Evolutionary conservation across 1,284 basidiomycete species (phyloP), one percentile per base, ranked within the genome.

Genomic region (Ganoderma meredithae): DNA sequence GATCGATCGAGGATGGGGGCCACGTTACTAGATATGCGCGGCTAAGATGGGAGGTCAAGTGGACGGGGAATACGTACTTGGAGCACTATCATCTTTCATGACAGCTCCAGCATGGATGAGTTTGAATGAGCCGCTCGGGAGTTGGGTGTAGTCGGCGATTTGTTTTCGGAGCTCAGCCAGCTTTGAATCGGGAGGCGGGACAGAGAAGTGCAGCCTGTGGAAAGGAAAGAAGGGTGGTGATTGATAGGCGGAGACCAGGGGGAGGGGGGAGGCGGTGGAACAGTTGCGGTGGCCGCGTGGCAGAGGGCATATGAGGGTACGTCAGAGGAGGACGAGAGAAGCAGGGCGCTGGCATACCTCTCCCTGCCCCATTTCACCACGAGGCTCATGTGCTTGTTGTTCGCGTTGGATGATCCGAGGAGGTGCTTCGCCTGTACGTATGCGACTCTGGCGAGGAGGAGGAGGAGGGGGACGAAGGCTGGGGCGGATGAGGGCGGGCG

Each of bases 91-190:
- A 76, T 95, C 92, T 71, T 89, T 91, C 87, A 94, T 90, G 75
- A 95, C 84, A 6, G 91, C 93, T 55, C 93, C 93, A 52, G 89
- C 86, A 77, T 92, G 90, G 67, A 95, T 86, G 77, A 95, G 85
- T 76, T 93, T 92, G 84, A 94, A 93, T n/a, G 85, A 84, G 72
- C 84, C 72, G 44, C 78, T 77, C 0, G 87, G 84, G 7, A 94
- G 84, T 65, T 88, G 87, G 3, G 90, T 93, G 76, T 89, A 86
- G 9, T 88, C 85, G 1, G 91, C 86, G 70, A 94, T 79, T 41
- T 84, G 79, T 15, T 82, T 72, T 44, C 91, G 85, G 66, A 94
- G 79, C 27, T 79, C 80, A 44, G 81, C 81, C 63, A 94, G 84
- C 22, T 83, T 84, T 0, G 89, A 85, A 69, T 85, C 77, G 39